phyloP scores from a whole-genome alignment of 176 grass and related monocot genomes.

The Rhynchospora tenuis region DNA sequence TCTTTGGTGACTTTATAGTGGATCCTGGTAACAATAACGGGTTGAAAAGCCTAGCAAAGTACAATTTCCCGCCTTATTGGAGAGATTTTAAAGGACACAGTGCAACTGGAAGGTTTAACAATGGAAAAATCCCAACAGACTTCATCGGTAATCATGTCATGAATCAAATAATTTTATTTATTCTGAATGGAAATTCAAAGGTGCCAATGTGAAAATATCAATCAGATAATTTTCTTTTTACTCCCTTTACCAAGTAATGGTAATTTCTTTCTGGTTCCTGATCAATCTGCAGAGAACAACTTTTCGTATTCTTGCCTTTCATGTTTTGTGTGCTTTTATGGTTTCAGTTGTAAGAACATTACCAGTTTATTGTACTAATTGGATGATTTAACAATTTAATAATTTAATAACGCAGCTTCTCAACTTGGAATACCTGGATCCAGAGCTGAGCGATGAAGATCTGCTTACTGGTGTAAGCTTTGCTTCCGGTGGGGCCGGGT shows the following conservation, averaged over 20 bases:
- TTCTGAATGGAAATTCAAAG: not conserved
- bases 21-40: slow-evolving; percentile 24
- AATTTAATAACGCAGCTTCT: slow-evolving; percentile 21
- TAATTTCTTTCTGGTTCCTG: not conserved
- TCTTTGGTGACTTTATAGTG: slow-evolving; percentile 19
- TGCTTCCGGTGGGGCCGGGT: slow-evolving; percentile 29
- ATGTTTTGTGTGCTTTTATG: not conserved
- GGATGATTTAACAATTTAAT: not conserved
- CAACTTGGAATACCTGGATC: slow-evolving; percentile 29
- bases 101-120: slow-evolving; percentile 25
- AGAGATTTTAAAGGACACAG: slow-evolving; percentile 6
- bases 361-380: not conserved
- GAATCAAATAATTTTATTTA: not conserved
- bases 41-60: not conserved
- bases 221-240: not conserved
- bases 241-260: not conserved
- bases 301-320: not conserved
- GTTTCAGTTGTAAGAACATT: not conserved
- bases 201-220: not conserved
- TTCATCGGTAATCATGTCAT: slow-evolving; percentile 13
- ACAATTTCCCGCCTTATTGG: slow-evolving; percentile 17
- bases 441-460: slow-evolving; percentile 21
- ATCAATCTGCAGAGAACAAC: not conserved
- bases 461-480: slow-evolving; percentile 30
- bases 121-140: slow-evolving; percentile 25